These are phyloP conservation scores for Agrocybe chaxingu DNA, from an alignment of 768 basidiomycete species.

Conservation along the genomic window DNA sequence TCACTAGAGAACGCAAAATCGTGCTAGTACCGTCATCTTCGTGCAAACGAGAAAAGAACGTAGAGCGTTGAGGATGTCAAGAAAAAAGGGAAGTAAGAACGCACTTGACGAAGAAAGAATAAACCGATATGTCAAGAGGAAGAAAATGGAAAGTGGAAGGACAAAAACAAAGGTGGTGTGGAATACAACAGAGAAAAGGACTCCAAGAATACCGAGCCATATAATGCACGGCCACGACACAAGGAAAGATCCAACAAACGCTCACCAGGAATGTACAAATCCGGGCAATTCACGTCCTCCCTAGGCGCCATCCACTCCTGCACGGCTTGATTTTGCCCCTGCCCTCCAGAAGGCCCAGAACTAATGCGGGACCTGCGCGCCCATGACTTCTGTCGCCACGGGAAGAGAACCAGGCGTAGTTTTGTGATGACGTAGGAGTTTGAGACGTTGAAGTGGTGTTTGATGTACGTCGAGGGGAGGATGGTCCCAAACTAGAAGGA, in stretches of 20 bases:
- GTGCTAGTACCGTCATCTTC: too few relatives aligned
- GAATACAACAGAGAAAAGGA: too few relatives aligned
- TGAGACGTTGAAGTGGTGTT: slow-evolving; percentile 94
- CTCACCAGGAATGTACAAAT: slow-evolving; percentile 91
- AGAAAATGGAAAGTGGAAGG: too few relatives aligned
- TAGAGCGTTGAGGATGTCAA: too few relatives aligned
- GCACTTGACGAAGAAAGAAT: too few relatives aligned
- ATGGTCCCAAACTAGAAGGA: slow-evolving; percentile 67
- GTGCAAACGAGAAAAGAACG: too few relatives aligned
- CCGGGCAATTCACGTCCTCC: slow-evolving; percentile 94
- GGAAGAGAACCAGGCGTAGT: slow-evolving; percentile 84
- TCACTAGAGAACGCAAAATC: slow-evolving; percentile 44
- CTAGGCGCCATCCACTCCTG: slow-evolving; percentile 86
- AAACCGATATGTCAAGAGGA: too few relatives aligned
- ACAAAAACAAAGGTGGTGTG: too few relatives aligned
- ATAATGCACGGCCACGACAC: too few relatives aligned
- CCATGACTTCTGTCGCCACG: slow-evolving; percentile 93
- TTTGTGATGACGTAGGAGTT: slow-evolving; percentile 95
- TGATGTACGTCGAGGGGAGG: slow-evolving; percentile 73
- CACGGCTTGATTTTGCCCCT: slow-evolving; percentile 24
- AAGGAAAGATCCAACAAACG: not conserved
- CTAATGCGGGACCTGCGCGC: slow-evolving; percentile 49
- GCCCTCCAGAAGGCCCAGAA: too few relatives aligned
- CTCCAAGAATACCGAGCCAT: too few relatives aligned
- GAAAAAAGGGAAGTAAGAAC: too few relatives aligned